phyloP scores from a whole-genome alignment of 805 yeast genomes.

The Hemisphaericaspora nanyangensis region DNA sequence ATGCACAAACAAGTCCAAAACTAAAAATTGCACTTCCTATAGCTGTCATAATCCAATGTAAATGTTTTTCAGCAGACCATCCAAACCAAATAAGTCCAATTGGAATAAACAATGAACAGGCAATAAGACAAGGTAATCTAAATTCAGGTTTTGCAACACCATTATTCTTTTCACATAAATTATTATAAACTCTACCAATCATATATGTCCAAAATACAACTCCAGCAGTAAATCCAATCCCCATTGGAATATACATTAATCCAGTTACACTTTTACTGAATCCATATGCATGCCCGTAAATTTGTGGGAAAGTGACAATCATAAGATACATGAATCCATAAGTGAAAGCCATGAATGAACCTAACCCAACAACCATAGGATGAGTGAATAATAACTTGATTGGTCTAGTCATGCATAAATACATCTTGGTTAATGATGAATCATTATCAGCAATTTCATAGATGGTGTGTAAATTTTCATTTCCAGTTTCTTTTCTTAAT shows the following conservation, averaged over 20 bases:
- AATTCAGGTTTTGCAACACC: constrained; percentile 37
- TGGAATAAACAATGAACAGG: constrained; percentile 30
- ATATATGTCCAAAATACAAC: constrained; percentile 27
- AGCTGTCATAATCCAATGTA: constrained; percentile 38
- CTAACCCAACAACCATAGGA: constrained; percentile 38
- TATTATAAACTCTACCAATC: constrained; percentile 22
- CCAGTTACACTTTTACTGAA: constrained; percentile 27
- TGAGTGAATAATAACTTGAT: constrained; percentile 28
- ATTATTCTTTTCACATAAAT: constrained; percentile 21
- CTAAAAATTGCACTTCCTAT: constrained; percentile 36
- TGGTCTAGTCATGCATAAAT: constrained; percentile 28
- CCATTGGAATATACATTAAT: constrained; percentile 38
- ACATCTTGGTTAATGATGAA: constrained; percentile 18
- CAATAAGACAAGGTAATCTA: constrained; percentile 34
- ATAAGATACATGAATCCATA: constrained; percentile 41
- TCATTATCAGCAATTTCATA: constrained; percentile 32
- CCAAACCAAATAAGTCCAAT: constrained; percentile 38
- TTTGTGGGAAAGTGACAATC: constrained; percentile 36
- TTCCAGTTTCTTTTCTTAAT: constrained; percentile 32
- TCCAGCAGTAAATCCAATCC: constrained; percentile 32
- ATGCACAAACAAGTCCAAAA: constrained; percentile 33
- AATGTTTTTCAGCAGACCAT: constrained; percentile 33
- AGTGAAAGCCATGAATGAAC: constrained; percentile 39
- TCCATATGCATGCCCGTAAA: constrained; percentile 28
- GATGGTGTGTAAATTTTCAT: constrained; percentile 33